Conservation (phyloP, 495 filamentous ascomycete species). For the Pseudevernia furfuracea region DNA sequence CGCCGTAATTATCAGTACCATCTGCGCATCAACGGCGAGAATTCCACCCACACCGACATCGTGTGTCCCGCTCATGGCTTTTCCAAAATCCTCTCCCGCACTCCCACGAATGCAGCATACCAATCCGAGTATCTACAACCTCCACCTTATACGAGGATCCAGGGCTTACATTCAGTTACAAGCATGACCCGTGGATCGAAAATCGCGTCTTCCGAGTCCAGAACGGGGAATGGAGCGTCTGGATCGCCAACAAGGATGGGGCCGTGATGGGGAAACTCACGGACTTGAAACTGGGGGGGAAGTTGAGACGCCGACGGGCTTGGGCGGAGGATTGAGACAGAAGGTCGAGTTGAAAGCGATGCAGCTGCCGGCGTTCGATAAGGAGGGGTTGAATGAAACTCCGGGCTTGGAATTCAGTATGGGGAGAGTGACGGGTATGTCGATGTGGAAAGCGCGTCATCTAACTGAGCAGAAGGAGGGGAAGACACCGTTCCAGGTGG, state of each 20-base stretch:
- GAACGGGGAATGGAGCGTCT: neutral
- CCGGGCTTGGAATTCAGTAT: neutral
- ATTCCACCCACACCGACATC: too few relatives aligned
- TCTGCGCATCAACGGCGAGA: too few relatives aligned
- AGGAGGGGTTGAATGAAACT: neutral
- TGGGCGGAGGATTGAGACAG: too few relatives aligned
- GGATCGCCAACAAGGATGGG: neutral
- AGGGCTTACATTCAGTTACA: too few relatives aligned
- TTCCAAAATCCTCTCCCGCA: too few relatives aligned
- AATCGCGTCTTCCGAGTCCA: neutral
- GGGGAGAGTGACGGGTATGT: neutral
- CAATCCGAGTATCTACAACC: neutral
- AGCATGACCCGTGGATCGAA: too few relatives aligned
- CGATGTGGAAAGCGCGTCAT: neutral
- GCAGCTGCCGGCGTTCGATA: neutral
- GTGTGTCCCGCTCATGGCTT: too few relatives aligned
- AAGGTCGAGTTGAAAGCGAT: neutral
- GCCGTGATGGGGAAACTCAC: neutral
- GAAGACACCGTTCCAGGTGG: neutral
- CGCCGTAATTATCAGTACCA: too few relatives aligned
- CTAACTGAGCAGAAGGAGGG: neutral
- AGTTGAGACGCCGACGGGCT: too few relatives aligned
- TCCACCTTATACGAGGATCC: neutral
- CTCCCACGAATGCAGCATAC: neutral
- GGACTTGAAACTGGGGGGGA: neutral